Conservation (phyloP, 768 basidiomycete genomes). For the Tulasnella sp. region DNA sequence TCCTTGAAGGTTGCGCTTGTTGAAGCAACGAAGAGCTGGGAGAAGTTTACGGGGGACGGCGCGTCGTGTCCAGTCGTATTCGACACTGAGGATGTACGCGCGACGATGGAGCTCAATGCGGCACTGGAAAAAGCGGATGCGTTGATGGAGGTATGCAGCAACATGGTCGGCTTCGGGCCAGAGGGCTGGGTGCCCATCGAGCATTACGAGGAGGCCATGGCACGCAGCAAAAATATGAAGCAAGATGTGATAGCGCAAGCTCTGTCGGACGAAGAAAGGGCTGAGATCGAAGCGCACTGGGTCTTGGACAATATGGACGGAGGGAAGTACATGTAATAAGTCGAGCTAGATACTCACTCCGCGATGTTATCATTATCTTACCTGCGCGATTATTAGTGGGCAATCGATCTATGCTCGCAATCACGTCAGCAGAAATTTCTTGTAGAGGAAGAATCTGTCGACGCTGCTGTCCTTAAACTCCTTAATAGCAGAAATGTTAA, state of each 20-base stretch:
- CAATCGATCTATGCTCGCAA: too few relatives aligned
- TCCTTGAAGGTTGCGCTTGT: conserved; percentile 40
- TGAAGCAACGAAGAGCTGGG: conserved; percentile 33
- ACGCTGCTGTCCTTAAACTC: too few relatives aligned
- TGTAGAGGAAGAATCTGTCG: too few relatives aligned
- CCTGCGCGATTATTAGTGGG: too few relatives aligned
- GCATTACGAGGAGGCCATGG: conserved; percentile 32
- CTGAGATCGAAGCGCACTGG: too few relatives aligned
- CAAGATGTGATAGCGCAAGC: conserved; percentile 24
- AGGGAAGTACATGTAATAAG: too few relatives aligned
- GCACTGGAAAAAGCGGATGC: conserved; percentile 25
- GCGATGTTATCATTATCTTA: too few relatives aligned
- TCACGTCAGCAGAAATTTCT: too few relatives aligned
- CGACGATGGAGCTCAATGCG: conserved; percentile 31
- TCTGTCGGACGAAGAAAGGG: too few relatives aligned
- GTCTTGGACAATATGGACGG: too few relatives aligned
- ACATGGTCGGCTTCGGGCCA: conserved; percentile 26
- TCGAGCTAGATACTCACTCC: too few relatives aligned
- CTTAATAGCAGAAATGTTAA: too few relatives aligned
- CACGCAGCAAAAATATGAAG: conserved; percentile 27
- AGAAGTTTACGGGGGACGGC: conserved; percentile 29
- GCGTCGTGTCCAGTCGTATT: conserved; percentile 37
- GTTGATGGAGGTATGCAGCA: conserved; percentile 22
- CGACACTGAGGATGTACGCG: conserved; percentile 33
- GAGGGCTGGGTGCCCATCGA: conserved; percentile 37